These are phyloP conservation scores for Paecilomyces sp. DNA, from an alignment of 2,329 filamentous ascomycete genomes.

Conservation along the genomic window DNA sequence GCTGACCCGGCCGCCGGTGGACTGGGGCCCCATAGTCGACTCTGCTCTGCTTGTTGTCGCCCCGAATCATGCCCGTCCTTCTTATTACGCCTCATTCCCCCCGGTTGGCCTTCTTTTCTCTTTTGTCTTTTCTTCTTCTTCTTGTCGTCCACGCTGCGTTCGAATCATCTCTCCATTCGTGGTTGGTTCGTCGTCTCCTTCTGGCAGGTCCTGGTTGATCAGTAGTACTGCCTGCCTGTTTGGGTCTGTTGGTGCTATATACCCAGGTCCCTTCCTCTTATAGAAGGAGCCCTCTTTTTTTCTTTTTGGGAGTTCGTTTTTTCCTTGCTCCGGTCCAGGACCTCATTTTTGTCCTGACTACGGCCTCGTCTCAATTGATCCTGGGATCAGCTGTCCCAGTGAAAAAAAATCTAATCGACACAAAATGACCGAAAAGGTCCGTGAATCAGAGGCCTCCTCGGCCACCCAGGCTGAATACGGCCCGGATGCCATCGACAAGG, in stretches of 20 bases:
- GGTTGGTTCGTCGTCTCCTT: background rate
- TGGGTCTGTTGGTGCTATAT: background rate
- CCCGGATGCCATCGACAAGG: constrained; percentile 13
- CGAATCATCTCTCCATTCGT: background rate
- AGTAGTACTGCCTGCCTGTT: background rate
- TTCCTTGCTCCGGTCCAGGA: background rate
- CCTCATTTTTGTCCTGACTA: background rate
- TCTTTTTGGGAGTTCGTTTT: background rate
- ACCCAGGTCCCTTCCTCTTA: background rate
- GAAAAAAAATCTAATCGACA: background rate
- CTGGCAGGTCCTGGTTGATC: background rate
- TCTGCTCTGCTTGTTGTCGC: background rate
- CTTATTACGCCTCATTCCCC: background rate
- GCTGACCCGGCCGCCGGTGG: background rate
- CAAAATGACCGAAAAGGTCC: constrained; percentile 15
- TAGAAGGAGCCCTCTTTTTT: background rate
- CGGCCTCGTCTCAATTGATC: background rate
- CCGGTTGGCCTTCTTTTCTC: background rate
- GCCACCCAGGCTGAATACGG: constrained; percentile 21
- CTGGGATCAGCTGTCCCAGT: background rate
- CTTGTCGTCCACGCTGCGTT: background rate
- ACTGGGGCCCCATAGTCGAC: background rate
- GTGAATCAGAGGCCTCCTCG: constrained; percentile 25
- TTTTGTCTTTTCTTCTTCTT: background rate
- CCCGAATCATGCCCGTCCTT: background rate